These are phyloP conservation scores for Alternaria hordeiaustralica DNA, from an alignment of 2,329 filamentous ascomycete species.

Conservation along the genomic window DNA sequence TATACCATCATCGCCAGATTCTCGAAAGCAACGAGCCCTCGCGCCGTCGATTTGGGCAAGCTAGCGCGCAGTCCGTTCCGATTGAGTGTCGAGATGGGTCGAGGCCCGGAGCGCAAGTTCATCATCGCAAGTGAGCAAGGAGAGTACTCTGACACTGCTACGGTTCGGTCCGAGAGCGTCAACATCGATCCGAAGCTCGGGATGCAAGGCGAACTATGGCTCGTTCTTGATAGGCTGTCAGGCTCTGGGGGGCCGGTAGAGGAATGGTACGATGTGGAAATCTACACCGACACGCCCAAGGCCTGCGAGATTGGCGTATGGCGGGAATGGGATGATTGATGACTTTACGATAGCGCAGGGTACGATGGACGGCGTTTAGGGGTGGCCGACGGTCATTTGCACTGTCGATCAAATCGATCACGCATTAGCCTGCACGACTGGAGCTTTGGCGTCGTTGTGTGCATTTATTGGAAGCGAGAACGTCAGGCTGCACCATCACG, in stretches of 20 bases:
- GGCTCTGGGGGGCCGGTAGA: conserved; percentile 55
- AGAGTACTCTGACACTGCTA: conserved; percentile 73
- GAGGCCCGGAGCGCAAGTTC: conserved; percentile 70
- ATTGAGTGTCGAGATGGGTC: conserved; percentile 74
- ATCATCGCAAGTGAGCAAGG: conserved; percentile 74
- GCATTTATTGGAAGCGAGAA: neutral
- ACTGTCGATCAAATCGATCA: conserved; percentile 7
- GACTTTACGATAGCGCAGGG: neutral
- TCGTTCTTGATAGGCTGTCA: conserved; percentile 83
- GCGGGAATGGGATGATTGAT: conserved; percentile 52
- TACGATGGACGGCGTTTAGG: neutral
- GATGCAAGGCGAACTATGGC: conserved; percentile 68
- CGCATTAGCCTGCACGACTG: neutral
- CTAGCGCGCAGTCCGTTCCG: conserved; percentile 62
- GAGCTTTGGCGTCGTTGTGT: neutral
- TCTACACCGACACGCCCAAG: conserved; percentile 55
- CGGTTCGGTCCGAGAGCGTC: conserved; percentile 72
- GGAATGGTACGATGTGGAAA: conserved; percentile 60
- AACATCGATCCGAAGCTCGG: conserved; percentile 72
- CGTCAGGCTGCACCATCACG: neutral
- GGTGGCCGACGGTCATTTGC: conserved; percentile 5
- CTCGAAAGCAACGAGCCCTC: conserved; percentile 39
- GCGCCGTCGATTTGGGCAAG: conserved; percentile 33
- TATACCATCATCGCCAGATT: conserved; percentile 64
- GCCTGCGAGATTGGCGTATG: conserved; percentile 54